These are phyloP conservation scores for Mucor lusitanicus DNA, from an alignment of 371 early-diverging fungal genomes.

Conservation along the genomic window DNA sequence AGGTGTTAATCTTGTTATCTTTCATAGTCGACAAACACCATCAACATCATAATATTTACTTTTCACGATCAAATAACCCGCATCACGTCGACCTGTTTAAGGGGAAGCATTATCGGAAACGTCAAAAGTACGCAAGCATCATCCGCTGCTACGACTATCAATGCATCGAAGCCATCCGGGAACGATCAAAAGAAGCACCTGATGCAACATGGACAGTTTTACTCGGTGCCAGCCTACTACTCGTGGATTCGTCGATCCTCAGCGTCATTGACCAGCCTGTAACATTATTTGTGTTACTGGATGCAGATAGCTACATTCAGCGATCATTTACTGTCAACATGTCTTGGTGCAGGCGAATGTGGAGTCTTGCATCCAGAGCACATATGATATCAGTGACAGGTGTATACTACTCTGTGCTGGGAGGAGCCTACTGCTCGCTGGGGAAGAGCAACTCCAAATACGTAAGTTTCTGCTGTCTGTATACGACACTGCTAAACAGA, in stretches of 20 bases:
- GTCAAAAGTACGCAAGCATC: background rate
- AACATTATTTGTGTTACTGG: background rate
- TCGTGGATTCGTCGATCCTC: no score
- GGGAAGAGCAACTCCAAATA: conserved; percentile 44
- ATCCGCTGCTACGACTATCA: background rate
- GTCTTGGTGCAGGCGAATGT: conserved; percentile 31
- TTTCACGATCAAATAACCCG: background rate
- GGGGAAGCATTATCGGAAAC: background rate
- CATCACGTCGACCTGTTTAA: background rate
- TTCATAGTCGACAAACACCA: background rate
- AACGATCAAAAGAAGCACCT: background rate
- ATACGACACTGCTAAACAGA: background rate
- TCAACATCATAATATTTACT: background rate
- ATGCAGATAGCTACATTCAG: background rate
- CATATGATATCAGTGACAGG: conserved; percentile 41
- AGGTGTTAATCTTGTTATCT: background rate
- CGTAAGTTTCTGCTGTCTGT: conserved; percentile 22
- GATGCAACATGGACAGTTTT: background rate
- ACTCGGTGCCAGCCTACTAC: background rate
- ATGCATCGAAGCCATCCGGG: background rate
- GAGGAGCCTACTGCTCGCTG: conserved; percentile 55
- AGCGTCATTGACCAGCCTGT: background rate
- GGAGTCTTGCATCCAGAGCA: conserved; percentile 33
- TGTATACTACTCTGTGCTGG: conserved; percentile 51
- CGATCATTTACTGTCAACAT: conserved; percentile 7